Conservation (phyloP, 2,329 filamentous ascomycete genomes). For the Xylariaceae sp. region DNA sequence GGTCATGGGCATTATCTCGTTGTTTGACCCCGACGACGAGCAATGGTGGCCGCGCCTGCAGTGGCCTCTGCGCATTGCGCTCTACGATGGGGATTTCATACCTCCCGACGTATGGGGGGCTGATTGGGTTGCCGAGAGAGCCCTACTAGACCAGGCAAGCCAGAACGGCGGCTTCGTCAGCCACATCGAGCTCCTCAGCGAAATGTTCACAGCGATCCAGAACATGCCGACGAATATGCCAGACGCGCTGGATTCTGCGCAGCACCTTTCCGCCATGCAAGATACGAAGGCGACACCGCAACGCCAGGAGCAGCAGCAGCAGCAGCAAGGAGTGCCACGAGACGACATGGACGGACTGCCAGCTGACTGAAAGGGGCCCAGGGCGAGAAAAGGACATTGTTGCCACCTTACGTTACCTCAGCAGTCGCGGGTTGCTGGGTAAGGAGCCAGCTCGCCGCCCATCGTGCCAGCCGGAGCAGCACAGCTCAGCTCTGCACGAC, state of each 20-base stretch:
- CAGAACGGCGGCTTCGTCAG: constrained; percentile 27
- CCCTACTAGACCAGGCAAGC: constrained; percentile 24
- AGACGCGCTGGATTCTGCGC: constrained; percentile 9
- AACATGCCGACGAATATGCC: constrained; percentile 18
- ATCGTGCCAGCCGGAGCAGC: no score
- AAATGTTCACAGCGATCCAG: constrained; percentile 28
- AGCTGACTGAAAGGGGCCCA: no score
- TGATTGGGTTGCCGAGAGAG: constrained; percentile 39
- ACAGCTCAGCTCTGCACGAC: no score
- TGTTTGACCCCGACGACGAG: constrained; percentile 48
- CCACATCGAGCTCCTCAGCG: constrained; percentile 39
- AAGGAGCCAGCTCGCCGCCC: no score
- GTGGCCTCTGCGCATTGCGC: constrained; percentile 52
- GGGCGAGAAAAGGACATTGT: no score
- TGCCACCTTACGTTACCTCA: no score
- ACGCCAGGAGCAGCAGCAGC: no score
- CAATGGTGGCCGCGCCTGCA: constrained; percentile 55
- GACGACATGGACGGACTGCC: no score
- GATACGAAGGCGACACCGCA: no score
- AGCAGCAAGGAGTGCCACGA: no score
- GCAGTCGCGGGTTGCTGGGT: no score
- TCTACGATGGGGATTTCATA: constrained; percentile 47
- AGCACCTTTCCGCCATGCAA: constrained; percentile 7
- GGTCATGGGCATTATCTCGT: constrained; percentile 53
- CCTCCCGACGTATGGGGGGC: constrained; percentile 51